Evolutionary conservation across 352 stramenopile species (phyloP).

Genomic region (Phytophthora syringae): DNA sequence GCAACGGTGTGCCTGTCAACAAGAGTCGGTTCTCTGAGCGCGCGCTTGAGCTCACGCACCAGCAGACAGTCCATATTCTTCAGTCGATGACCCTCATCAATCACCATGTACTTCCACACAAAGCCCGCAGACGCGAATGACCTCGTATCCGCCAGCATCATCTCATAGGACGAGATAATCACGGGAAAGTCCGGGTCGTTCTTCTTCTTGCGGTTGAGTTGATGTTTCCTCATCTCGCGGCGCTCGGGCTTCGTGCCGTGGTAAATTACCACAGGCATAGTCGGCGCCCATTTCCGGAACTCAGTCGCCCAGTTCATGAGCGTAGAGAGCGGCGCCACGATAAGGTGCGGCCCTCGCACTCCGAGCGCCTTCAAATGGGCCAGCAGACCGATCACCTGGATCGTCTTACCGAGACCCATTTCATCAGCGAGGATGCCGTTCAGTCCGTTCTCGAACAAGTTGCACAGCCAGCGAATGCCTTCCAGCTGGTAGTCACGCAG

Average conservation of each 20-base stretch:
- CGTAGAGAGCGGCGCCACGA: constrained; percentile 98
- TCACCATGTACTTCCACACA: constrained; percentile 95
- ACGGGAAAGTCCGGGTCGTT: constrained; percentile 80
- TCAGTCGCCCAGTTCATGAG: constrained; percentile 98
- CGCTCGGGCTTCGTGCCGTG: constrained; percentile 88
- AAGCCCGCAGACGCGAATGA: constrained; percentile 67
- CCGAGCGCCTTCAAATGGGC: constrained; percentile 92
- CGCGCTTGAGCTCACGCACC: constrained; percentile 94
- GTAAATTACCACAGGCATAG: constrained; percentile 97
- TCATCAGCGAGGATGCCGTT: constrained; percentile 92
- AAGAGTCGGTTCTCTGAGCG: constrained; percentile 94
- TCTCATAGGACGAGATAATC: constrained; percentile 90
- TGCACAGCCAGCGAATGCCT: constrained; percentile 97
- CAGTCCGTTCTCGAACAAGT: constrained; percentile 97
- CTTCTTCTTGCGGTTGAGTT: constrained; percentile 60
- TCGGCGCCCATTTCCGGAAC: constrained; percentile 79
- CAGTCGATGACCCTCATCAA: constrained; percentile 98
- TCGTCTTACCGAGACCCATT: constrained; percentile 93
- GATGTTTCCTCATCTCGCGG: constrained; percentile 48
- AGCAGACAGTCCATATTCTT: constrained; percentile 98
- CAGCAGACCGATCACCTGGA: constrained; percentile 94
- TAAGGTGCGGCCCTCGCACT: constrained; percentile 94
- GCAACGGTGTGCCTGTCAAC: constrained; percentile 96
- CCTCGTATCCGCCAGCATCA: constrained; percentile 81
- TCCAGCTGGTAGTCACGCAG: constrained; percentile 97